phyloP scores from a whole-genome alignment of 345 rosid genomes.

The Lepidium didymum region DNA sequence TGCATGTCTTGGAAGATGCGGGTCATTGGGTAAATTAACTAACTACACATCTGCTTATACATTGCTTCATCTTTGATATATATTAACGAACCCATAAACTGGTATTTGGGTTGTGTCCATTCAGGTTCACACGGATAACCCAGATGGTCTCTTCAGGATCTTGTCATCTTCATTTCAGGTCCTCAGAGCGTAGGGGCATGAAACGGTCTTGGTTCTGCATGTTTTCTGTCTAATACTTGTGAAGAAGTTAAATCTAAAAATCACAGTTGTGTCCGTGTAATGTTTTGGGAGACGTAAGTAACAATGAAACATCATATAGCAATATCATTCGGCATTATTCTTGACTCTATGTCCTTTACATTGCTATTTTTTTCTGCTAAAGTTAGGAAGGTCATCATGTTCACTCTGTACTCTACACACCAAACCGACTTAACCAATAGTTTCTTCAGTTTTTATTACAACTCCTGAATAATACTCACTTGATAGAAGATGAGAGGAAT shows the following conservation, averaged over 20 bases:
- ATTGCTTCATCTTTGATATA: background rate
- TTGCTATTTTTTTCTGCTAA: background rate
- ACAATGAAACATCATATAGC: constrained; percentile 5
- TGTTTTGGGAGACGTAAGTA: background rate
- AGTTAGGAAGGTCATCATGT: constrained; percentile 11
- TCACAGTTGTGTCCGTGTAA: background rate
- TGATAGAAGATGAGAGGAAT: no score
- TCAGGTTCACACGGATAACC: constrained; percentile 93
- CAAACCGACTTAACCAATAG: background rate
- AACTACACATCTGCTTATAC: background rate
- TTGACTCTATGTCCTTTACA: constrained; percentile 3
- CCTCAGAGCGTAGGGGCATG: constrained; percentile 24
- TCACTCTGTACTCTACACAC: constrained; percentile 1
- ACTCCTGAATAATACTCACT: no score
- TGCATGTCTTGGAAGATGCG: constrained; percentile 97
- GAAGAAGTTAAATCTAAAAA: background rate
- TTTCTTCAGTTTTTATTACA: background rate
- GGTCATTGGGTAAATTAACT: constrained; percentile 77
- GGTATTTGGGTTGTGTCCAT: background rate
- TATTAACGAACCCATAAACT: background rate
- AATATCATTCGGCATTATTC: constrained; percentile 8
- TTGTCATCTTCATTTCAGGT: constrained; percentile 71
- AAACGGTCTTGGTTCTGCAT: background rate
- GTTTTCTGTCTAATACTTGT: background rate
- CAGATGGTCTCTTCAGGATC: constrained; percentile 88